Evolutionary conservation across 2,329 filamentous ascomycete species (phyloP).

Genomic region (Neopestalotiopsis sp.): DNA sequence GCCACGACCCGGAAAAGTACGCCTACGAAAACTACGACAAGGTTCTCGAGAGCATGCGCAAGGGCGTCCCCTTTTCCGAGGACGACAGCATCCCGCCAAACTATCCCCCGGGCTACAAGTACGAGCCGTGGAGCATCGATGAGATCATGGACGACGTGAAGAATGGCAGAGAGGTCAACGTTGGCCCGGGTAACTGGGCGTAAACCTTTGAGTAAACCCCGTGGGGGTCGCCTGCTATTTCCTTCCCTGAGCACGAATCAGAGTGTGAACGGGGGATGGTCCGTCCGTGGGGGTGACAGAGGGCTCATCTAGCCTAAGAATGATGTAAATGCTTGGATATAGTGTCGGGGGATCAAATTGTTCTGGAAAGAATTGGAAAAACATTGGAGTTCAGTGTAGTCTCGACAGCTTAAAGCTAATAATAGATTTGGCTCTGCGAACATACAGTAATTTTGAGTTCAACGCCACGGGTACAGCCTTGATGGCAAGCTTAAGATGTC

Average conservation of each 20-base stretch:
- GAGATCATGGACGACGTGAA: conserved; percentile 43
- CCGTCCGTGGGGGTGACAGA: background rate
- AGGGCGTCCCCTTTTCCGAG: conserved; percentile 34
- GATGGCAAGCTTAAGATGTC: background rate
- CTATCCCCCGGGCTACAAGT: conserved; percentile 40
- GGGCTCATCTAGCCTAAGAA: background rate
- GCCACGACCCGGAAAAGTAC: conserved; percentile 42
- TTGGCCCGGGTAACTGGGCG: conserved; percentile 39
- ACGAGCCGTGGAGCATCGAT: conserved; percentile 47
- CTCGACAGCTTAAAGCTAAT: background rate
- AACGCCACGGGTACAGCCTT: background rate
- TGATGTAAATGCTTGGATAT: background rate
- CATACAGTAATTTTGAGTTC: background rate
- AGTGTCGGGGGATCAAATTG: background rate
- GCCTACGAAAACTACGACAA: conserved; percentile 40
- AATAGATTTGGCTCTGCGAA: background rate
- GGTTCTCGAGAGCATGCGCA: conserved; percentile 36
- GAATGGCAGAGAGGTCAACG: conserved; percentile 36
- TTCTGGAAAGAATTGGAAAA: background rate
- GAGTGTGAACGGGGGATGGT: background rate
- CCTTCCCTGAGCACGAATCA: background rate
- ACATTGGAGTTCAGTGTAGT: background rate
- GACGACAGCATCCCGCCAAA: conserved; percentile 38
- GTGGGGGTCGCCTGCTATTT: background rate
- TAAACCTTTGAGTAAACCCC: conserved; percentile 12